Evolutionary conservation across 306 rosid species (phyloP), one percentile per base, ranked within the genome.

Genomic region (Astragalus glycyphyllos): DNA sequence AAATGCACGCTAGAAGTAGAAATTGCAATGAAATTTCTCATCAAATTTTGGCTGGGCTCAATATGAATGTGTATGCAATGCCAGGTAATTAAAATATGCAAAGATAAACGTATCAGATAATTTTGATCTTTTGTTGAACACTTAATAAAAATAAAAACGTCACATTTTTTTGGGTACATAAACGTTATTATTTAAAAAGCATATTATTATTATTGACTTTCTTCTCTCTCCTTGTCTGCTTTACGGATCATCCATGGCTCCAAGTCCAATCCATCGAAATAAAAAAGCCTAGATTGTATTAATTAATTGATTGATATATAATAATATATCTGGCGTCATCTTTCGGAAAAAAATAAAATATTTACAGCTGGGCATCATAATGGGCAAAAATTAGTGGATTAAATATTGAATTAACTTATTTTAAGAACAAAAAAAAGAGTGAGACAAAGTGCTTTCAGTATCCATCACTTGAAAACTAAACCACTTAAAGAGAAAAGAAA

Each of bases 1-100:
- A 60, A 67, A 16, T 67, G 62, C 35, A 77, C 17, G 73, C 78
- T n/a, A n/a, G n/a, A n/a, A n/a, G n/a, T 58, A 44, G 14, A 17
- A 56, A 63, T 71, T 63, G 11, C 71, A 10, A 26, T 55, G n/a
- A 78, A 38, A 38, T 44, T 35, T 16, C 56, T 5, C 50, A 63
- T 54, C 13, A 44, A 6, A 45, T 35, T 77, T 61, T 42, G 64
- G 68, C 71, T 1, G 46, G 0, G 41, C 56, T 17, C 41, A 11
- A 58, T 17, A 54, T 4, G 7, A 2, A 68, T 55, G 31, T 32
- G 68, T 2, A 48, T 13, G 13, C 57, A 44, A 20, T 20, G 23
- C 23, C 1, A 16, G 41, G 55, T 51, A 23, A 53, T 55, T 20
- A 20, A 20, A 20, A 20, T 15, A 26, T 14, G 13, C 37, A 40